These are phyloP conservation scores for Hymenoscyphus linearis DNA, from an alignment of 2,329 filamentous ascomycete species.

Conservation along the genomic window DNA sequence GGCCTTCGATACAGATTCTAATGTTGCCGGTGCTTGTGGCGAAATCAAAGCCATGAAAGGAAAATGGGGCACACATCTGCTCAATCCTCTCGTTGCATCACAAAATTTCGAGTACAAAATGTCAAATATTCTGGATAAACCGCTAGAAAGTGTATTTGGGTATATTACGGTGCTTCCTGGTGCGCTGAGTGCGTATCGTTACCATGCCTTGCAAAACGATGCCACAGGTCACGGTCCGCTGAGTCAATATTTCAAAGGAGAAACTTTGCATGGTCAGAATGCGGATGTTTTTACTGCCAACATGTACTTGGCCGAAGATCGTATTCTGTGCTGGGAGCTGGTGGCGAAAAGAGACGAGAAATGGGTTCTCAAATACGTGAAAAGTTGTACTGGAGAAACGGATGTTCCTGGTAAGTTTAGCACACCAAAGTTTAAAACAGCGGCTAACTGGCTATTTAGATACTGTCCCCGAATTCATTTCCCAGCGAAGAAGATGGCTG, in stretches of 20 bases:
- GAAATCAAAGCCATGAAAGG: constrained; percentile 98
- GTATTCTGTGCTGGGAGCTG: constrained; percentile 88
- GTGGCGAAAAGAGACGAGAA: constrained; percentile 91
- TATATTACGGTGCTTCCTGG: constrained; percentile 97
- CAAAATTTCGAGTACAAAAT: constrained; percentile 99
- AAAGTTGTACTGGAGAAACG: constrained; percentile 92
- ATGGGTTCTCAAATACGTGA: constrained; percentile 98
- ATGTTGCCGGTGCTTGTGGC: constrained; percentile 91
- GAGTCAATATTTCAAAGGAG: constrained; percentile 98
- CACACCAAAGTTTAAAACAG: background rate
- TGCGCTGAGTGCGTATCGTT: constrained; percentile 90
- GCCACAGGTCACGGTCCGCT: constrained; percentile 90
- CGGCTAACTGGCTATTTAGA: constrained; percentile 47
- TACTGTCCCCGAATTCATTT: constrained; percentile 92
- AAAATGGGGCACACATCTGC: constrained; percentile 70
- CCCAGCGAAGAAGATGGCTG: constrained; percentile 91
- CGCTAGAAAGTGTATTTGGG: constrained; percentile 92
- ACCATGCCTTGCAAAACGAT: constrained; percentile 94
- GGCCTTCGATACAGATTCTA: constrained; percentile 95
- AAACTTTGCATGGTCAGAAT: constrained; percentile 91
- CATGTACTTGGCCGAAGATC: constrained; percentile 88
- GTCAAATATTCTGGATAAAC: constrained; percentile 98
- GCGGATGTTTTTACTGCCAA: constrained; percentile 97
- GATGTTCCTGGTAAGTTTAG: constrained; percentile 79
- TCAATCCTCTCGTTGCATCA: constrained; percentile 92